phyloP scores from a whole-genome alignment of 192 early-diverging fungal species.

The Backusella psychrophila region DNA sequence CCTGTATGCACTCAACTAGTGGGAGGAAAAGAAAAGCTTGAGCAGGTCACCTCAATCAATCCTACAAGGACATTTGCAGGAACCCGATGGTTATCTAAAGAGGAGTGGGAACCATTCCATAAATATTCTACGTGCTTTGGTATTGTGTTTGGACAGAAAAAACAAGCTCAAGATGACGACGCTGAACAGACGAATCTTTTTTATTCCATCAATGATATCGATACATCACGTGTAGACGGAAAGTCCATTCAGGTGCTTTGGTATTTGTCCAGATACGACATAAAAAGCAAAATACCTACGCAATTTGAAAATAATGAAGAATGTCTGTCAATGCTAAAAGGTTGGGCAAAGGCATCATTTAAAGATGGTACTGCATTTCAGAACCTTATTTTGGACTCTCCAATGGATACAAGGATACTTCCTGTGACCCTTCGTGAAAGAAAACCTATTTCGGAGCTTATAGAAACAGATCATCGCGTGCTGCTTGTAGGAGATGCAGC shows the following conservation, averaged over 20 bases:
- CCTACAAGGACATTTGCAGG: background rate
- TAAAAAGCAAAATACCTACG: background rate
- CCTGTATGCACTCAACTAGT: slow-evolving; percentile 17
- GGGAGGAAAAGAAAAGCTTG: background rate
- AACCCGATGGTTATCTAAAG: background rate
- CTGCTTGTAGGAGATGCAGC: slow-evolving; percentile 17
- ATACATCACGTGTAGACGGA: background rate
- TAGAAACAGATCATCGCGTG: background rate
- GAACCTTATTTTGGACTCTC: background rate
- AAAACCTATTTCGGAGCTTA: background rate
- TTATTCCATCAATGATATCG: background rate
- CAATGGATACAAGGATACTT: background rate
- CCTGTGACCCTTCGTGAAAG: background rate
- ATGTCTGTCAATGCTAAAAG: background rate
- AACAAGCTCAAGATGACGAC: background rate
- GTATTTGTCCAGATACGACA: background rate
- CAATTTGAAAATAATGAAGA: background rate
- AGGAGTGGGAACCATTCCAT: background rate
- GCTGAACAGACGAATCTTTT: background rate
- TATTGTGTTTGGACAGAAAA: background rate
- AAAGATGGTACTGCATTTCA: background rate
- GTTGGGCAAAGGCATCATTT: background rate
- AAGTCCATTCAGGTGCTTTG: background rate
- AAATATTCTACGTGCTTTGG: background rate
- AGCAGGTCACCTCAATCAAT: background rate